These are phyloP conservation scores for Sporothrix dimorphospora DNA, from an alignment of 2,329 filamentous ascomycete genomes.

Conservation along the genomic window DNA sequence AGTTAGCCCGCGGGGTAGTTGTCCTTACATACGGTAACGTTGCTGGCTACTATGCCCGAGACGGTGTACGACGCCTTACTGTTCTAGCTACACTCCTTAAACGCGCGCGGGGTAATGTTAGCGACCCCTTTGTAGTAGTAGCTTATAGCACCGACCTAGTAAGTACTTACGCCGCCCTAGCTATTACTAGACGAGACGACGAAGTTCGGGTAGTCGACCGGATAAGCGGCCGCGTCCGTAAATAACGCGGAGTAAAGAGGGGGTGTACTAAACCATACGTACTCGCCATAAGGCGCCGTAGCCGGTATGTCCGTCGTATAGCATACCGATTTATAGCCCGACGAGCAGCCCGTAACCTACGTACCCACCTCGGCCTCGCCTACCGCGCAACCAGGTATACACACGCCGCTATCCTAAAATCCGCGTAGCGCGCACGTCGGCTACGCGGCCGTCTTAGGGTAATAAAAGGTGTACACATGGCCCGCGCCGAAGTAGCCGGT, in stretches of 20 bases:
- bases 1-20: background rate
- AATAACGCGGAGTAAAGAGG: background rate
- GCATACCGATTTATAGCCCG: background rate
- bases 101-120: background rate
- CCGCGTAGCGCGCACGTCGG: background rate
- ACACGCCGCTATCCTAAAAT: slow-evolving; percentile 3
- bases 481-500: background rate
- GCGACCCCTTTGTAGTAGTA: background rate
- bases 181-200: background rate
- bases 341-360: background rate
- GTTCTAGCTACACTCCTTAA: background rate
- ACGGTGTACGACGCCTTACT: background rate
- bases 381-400: background rate
- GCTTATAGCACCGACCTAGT: slow-evolving; percentile 4
- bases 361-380: slow-evolving; percentile 10
- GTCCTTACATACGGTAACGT: slow-evolving; percentile 1
- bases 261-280: background rate
- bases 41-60: background rate
- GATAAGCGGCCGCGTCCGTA: background rate
- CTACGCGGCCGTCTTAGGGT: background rate
- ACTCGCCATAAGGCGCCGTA: background rate
- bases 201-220: background rate
- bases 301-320: background rate
- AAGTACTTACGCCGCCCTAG: background rate
- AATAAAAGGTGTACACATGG: background rate